Evolutionary conservation across 768 basidiomycete species (phyloP).

Genomic region (Amanita fuliginea): DNA sequence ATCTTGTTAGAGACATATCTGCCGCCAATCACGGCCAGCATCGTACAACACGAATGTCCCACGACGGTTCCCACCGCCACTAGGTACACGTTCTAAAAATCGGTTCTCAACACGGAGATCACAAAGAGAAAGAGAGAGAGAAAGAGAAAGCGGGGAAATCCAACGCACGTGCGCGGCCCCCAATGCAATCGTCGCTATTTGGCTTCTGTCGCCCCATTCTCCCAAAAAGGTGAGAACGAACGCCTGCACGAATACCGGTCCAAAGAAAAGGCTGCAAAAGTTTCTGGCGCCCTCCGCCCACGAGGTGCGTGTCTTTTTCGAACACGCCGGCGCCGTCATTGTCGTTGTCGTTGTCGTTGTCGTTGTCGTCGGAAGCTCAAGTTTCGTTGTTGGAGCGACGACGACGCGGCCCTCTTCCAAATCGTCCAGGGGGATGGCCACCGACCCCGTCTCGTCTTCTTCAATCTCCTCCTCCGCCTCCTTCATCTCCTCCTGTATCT

Average conservation of each 20-base stretch:
- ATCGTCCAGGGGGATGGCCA: conserved; percentile 52
- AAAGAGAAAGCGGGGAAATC: not conserved
- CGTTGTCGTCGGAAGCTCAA: too few relatives aligned
- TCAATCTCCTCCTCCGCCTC: conserved; percentile 96
- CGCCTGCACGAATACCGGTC: conserved; percentile 91
- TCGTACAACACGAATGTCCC: conserved; percentile 82
- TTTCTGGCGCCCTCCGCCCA: conserved; percentile 61
- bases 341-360: not conserved
- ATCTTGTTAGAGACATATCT: conserved; percentile 89
- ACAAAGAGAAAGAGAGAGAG: too few relatives aligned
- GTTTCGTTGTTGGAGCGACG: too few relatives aligned
- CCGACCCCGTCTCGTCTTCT: conserved; percentile 49
- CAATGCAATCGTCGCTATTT: conserved; percentile 93
- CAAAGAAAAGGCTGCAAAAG: conserved; percentile 71
- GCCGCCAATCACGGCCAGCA: conserved; percentile 87
- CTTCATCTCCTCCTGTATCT: conserved; percentile 88
- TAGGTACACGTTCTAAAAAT: conserved; percentile 66
- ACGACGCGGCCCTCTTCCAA: conserved; percentile 31
- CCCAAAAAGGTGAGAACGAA: conserved; percentile 96
- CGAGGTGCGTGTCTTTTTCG: conserved; percentile 7
- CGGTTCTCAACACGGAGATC: too few relatives aligned
- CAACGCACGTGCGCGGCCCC: conserved; percentile 82
- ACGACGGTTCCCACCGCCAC: conserved; percentile 85
- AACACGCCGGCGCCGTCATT: conserved; percentile 9
- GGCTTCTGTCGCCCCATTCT: conserved; percentile 97